Percentiles rank a stretch among this genome's conserved stretches.
Evolutionary conservation across 2,329 filamentous ascomycete genomes (phyloP).

Genomic region (Arthroderma sp.): DNA sequence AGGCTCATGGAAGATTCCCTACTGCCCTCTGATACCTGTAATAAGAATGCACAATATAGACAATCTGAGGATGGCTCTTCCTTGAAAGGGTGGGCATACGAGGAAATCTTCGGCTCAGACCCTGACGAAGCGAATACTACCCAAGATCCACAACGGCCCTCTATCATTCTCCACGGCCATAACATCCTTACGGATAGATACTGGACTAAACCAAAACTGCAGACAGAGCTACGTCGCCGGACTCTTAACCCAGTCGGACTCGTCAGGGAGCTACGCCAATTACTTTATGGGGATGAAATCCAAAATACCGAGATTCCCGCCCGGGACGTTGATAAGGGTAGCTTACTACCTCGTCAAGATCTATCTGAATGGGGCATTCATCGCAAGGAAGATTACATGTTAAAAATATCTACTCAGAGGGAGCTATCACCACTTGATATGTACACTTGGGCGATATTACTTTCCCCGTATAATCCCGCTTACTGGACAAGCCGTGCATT

Average conservation of each 20-base stretch:
- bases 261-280: constrained; percentile 11
- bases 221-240: constrained; percentile 11
- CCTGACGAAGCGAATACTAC: neutral
- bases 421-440: constrained; percentile 19
- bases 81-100: constrained; percentile 7
- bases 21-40: constrained; percentile 8
- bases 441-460: constrained; percentile 23
- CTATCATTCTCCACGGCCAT: constrained; percentile 8
- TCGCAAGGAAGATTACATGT: constrained; percentile 9
- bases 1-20: constrained; percentile 15
- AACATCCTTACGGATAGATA: constrained; percentile 8
- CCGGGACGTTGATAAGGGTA: constrained; percentile 4
- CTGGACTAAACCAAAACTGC: constrained; percentile 11
- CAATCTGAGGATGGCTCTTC: constrained; percentile 3
- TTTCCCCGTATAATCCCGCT: constrained; percentile 25
- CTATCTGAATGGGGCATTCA: constrained; percentile 18
- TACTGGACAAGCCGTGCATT: constrained; percentile 26
- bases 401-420: constrained; percentile 10
- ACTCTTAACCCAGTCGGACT: constrained; percentile 7
- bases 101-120: constrained; percentile 11
- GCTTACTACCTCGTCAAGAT: constrained; percentile 15
- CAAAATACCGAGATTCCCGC: neutral
- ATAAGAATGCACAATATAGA: constrained; percentile 1
- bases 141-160: neutral
- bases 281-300: constrained; percentile 14